These are phyloP conservation scores for Lactarius trivialis DNA, from an alignment of 768 basidiomycete species.

Conservation along the genomic window DNA sequence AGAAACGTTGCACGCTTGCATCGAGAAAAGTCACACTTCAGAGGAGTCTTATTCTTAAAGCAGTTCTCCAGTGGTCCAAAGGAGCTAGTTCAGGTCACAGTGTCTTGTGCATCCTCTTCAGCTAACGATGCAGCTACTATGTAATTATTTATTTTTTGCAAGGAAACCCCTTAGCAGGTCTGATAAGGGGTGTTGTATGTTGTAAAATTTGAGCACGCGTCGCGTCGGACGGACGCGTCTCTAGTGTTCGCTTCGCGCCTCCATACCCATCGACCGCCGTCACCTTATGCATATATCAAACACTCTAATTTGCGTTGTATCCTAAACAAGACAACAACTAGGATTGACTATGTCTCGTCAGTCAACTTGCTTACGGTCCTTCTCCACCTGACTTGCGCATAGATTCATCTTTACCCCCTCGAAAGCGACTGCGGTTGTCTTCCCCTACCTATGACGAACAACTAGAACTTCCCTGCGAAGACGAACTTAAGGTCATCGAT, in stretches of 20 bases:
- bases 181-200: neutral
- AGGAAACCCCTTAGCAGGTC: neutral
- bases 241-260: neutral
- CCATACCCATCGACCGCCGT: neutral
- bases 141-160: neutral
- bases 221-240: neutral
- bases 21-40: neutral
- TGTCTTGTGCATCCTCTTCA: too few species aligned
- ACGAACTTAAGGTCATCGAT: conserved; percentile 22
- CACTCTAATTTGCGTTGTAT: neutral
- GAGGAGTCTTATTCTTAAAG: too few species aligned
- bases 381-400: conserved; percentile 4
- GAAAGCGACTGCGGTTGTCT: conserved; percentile 55
- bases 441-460: conserved; percentile 51
- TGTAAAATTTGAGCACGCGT: neutral
- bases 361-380: neutral
- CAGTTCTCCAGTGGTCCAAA: too few species aligned
- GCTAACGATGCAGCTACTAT: too few species aligned
- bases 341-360: neutral
- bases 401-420: conserved; percentile 35
- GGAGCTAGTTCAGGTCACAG: too few species aligned
- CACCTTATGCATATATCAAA: neutral
- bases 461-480: conserved; percentile 40
- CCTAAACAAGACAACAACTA: neutral
- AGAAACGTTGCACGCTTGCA: neutral